phyloP scores from a whole-genome alignment of 176 grass and related monocot species.

The Puccinellia tenuiflora region DNA sequence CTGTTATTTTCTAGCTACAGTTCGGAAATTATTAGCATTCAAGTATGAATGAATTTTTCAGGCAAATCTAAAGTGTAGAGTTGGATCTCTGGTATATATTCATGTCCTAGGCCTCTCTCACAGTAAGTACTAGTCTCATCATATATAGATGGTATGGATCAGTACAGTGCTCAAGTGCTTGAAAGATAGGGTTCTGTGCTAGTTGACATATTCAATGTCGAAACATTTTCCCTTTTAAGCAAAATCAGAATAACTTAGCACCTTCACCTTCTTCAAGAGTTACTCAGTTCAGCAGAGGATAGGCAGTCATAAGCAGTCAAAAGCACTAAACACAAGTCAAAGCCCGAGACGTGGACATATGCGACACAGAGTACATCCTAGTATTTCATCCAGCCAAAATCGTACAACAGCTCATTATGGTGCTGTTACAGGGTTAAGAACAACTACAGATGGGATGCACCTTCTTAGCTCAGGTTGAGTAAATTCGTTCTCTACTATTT shows the following conservation, averaged over 20 bases:
- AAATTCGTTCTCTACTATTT: constrained; percentile 8
- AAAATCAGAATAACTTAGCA: constrained; percentile 26
- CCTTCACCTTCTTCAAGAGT: constrained; percentile 41
- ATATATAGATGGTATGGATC: neutral
- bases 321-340: constrained; percentile 25
- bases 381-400: constrained; percentile 71
- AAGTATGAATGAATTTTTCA: neutral
- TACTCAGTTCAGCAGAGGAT: constrained; percentile 31
- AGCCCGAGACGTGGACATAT: constrained; percentile 18
- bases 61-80: neutral
- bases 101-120: neutral
- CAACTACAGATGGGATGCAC: constrained; percentile 84
- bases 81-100: neutral
- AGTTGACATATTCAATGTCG: neutral
- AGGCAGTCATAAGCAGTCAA: constrained; percentile 39
- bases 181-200: neutral
- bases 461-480: constrained; percentile 89
- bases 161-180: neutral
- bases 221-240: constrained; percentile 28
- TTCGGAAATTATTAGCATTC: neutral
- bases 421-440: constrained; percentile 77
- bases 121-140: neutral
- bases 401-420: constrained; percentile 84
- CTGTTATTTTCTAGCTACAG: neutral
- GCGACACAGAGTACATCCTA: constrained; percentile 56